phyloP scores from a whole-genome alignment of 306 rosid genomes.

The Sphenostylis stenocarpa region DNA sequence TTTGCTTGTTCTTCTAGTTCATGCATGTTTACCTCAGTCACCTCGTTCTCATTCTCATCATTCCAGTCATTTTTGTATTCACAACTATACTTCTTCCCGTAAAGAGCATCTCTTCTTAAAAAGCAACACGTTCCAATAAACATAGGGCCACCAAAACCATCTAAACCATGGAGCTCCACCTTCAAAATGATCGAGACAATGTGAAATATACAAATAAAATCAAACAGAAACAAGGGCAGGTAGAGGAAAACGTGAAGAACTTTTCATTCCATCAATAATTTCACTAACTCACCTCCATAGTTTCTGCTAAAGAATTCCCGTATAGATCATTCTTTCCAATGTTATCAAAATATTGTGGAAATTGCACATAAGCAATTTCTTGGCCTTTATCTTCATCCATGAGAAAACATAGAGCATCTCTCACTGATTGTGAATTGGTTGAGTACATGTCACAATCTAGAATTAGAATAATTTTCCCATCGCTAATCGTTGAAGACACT shows the following conservation, averaged over 20 bases:
- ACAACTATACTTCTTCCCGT: conserved; percentile 47
- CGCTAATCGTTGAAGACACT: conserved; percentile 80
- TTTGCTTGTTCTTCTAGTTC: conserved; percentile 47
- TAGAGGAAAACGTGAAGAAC: too few species aligned
- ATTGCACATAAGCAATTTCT: conserved; percentile 71
- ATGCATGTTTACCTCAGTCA: conserved; percentile 7
- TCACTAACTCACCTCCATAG: conserved; percentile 37
- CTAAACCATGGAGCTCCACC: conserved; percentile 58
- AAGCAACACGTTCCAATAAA: conserved; percentile 69
- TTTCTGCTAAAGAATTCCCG: background rate
- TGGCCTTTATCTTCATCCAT: conserved; percentile 67
- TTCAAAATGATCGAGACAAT: conserved; percentile 12
- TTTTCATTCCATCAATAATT: background rate
- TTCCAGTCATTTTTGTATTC: conserved; percentile 35
- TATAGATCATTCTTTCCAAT: conserved; percentile 51
- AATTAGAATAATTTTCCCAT: conserved; percentile 53
- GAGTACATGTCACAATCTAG: conserved; percentile 80
- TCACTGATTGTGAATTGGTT: conserved; percentile 53
- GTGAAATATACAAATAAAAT: too few species aligned
- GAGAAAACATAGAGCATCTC: conserved; percentile 80
- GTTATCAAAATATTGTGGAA: conserved; percentile 57
- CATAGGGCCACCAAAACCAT: conserved; percentile 65
- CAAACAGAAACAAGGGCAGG: too few species aligned
- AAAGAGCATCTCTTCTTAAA: conserved; percentile 60
- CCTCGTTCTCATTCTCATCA: conserved; percentile 3